Evolutionary conservation across 169 alveolate genomes (phyloP).

Genomic region (Eimeria acervulina): DNA sequence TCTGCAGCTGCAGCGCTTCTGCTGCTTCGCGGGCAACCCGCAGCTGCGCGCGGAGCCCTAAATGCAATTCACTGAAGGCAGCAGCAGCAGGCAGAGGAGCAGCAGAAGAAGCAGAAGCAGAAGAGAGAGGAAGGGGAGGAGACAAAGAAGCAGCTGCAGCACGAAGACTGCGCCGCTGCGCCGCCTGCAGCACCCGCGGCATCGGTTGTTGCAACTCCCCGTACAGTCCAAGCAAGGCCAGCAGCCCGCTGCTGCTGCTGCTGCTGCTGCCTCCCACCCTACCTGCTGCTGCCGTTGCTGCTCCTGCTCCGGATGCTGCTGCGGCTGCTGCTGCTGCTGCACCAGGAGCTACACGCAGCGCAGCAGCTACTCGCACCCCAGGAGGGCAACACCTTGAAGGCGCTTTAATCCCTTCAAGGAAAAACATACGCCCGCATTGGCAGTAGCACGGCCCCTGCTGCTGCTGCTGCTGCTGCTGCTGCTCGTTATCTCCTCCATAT

Average conservation of each 20-base stretch:
- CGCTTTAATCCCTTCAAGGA: not conserved
- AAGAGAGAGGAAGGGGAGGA: not conserved
- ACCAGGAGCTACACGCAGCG: not conserved
- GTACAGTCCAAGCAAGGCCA: constrained; percentile 34
- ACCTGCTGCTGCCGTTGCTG: not conserved
- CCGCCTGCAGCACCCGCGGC: constrained; percentile 64
- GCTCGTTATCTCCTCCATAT: not conserved
- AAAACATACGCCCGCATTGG: constrained; percentile 32
- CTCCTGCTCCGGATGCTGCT: not conserved
- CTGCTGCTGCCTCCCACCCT: not conserved
- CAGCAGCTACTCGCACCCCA: constrained; percentile 59
- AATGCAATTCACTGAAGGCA: not conserved
- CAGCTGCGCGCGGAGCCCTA: constrained; percentile 61
- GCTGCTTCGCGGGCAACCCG: constrained; percentile 60
- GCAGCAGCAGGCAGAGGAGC: not conserved
- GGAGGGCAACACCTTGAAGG: not conserved
- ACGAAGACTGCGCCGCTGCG: constrained; percentile 45
- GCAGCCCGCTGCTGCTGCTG: not conserved
- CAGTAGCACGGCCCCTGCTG: constrained; percentile 19
- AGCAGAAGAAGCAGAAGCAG: not conserved
- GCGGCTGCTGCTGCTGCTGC: not conserved
- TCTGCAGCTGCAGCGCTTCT: constrained; percentile 33
- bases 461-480: constrained; percentile 53
- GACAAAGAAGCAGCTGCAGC: not conserved
- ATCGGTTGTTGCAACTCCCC: constrained; percentile 67